These are phyloP conservation scores for Boletus speciosus DNA, from an alignment of 768 basidiomycete genomes.

Conservation along the genomic window DNA sequence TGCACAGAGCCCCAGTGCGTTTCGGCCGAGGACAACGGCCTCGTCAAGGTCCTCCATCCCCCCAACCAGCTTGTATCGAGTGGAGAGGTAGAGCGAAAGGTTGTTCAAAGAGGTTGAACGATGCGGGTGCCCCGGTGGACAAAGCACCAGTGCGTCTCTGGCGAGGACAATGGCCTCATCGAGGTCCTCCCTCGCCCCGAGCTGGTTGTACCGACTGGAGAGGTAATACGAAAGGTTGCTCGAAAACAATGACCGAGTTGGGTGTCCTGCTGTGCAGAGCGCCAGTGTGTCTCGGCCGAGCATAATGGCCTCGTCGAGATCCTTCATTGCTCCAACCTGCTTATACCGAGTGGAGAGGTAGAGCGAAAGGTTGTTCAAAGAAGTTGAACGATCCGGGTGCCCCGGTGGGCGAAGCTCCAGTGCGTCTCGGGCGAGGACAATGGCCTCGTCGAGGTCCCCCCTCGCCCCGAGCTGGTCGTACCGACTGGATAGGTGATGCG, in stretches of 20 bases:
- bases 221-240: too few species aligned
- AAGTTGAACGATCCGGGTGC: not conserved
- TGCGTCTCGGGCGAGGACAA: not conserved
- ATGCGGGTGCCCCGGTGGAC: not conserved
- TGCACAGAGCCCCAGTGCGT: not conserved
- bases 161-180: too few species aligned
- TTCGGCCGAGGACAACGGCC: not conserved
- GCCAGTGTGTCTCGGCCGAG: not conserved
- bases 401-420: not conserved
- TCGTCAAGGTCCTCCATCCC: not conserved
- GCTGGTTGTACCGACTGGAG: too few species aligned
- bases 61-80: not conserved
- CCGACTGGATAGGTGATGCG: too few species aligned
- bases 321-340: not conserved
- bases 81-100: not conserved
- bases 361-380: not conserved
- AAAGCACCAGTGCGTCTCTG: not conserved
- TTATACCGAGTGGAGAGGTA: not conserved
- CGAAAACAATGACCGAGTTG: too few species aligned
- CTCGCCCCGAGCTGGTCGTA: too few species aligned
- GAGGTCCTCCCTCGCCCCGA: too few species aligned
- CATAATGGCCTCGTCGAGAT: not conserved
- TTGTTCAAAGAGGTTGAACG: not conserved
- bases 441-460: not conserved
- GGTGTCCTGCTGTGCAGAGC: not conserved